Percentiles rank a stretch among this genome's conserved stretches.
Evolutionary conservation across 2,329 filamentous ascomycete species (phyloP).

Genomic region (Diaporthe eres): DNA sequence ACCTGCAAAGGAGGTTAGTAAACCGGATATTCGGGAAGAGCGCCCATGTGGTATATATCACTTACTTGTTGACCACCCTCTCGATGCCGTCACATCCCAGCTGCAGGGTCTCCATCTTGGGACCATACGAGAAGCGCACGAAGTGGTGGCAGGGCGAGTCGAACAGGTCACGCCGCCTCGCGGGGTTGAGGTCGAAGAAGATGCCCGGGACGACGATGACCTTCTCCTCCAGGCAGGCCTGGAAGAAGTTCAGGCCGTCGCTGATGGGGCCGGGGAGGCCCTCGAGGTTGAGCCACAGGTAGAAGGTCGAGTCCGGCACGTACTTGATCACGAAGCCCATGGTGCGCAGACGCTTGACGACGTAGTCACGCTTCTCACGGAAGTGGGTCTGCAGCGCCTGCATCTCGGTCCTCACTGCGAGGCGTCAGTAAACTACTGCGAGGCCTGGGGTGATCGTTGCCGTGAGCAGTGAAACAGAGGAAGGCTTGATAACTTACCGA

Average conservation of each 20-base stretch:
- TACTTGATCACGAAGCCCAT: slow-evolving; percentile 92
- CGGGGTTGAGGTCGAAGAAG: slow-evolving; percentile 97
- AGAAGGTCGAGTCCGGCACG: slow-evolving; percentile 93
- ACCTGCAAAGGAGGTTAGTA: slow-evolving; percentile 38
- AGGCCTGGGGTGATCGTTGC: too few species aligned
- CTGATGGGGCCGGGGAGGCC: slow-evolving; percentile 84
- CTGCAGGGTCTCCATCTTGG: slow-evolving; percentile 83
- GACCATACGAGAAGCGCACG: slow-evolving; percentile 87
- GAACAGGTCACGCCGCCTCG: slow-evolving; percentile 89
- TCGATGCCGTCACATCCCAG: slow-evolving; percentile 88
- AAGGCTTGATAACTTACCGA: slow-evolving; percentile 49
- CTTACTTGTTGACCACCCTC: slow-evolving; percentile 80
- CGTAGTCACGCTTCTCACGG: slow-evolving; percentile 91
- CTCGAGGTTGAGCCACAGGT: slow-evolving; percentile 81
- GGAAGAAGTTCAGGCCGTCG: slow-evolving; percentile 97
- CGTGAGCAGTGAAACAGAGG: neutral
- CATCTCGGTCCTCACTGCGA: slow-evolving; percentile 84
- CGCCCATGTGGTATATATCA: slow-evolving; percentile 37
- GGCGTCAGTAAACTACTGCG: neutral
- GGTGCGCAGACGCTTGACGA: slow-evolving; percentile 81
- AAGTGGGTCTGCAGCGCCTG: slow-evolving; percentile 90
- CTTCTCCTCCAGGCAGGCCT: slow-evolving; percentile 92
- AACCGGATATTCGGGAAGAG: neutral
- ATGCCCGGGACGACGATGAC: slow-evolving; percentile 97
- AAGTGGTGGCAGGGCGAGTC: slow-evolving; percentile 96